Conservation (phyloP, 129 eudicot species). For the Scalesia atractyloides region DNA sequence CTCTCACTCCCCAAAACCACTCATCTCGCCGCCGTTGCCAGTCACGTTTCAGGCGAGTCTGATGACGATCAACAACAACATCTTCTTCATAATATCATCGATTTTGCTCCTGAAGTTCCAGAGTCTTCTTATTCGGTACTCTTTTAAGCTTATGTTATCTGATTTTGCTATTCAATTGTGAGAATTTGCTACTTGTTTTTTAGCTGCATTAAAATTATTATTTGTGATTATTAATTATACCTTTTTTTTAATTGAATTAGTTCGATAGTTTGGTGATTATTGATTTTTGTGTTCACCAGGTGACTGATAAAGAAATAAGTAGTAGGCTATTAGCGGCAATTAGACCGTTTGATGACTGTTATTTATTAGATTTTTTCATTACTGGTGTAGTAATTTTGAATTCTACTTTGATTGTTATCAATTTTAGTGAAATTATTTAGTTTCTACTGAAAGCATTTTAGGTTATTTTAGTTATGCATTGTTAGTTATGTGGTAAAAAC, state of each 20-base stretch:
- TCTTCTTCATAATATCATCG: slow-evolving; percentile 20
- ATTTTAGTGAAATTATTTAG: too few relatives aligned
- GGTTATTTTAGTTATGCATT: too few relatives aligned
- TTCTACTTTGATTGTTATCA: too few relatives aligned
- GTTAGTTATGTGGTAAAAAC: too few relatives aligned
- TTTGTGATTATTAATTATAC: neutral
- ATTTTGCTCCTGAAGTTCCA: slow-evolving; percentile 28
- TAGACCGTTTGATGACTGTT: too few relatives aligned
- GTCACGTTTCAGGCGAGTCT: slow-evolving; percentile 33
- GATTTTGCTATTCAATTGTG: neutral
- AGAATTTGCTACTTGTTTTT: neutral
- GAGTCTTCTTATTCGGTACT: neutral
- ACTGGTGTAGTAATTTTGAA: too few relatives aligned
- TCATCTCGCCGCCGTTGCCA: slow-evolving; percentile 29
- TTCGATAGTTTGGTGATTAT: neutral
- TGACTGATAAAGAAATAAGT: too few relatives aligned
- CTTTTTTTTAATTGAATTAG: neutral
- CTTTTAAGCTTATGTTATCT: neutral
- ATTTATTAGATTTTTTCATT: too few relatives aligned
- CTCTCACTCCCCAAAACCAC: slow-evolving; percentile 14
- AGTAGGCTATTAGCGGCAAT: too few relatives aligned
- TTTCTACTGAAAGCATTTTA: too few relatives aligned
- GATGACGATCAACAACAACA: slow-evolving; percentile 24
- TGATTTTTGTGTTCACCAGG: too few relatives aligned
- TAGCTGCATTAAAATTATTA: neutral